Evolutionary conservation across 139 green algal genomes (phyloP).

Genomic region (Closterium sp.): DNA sequence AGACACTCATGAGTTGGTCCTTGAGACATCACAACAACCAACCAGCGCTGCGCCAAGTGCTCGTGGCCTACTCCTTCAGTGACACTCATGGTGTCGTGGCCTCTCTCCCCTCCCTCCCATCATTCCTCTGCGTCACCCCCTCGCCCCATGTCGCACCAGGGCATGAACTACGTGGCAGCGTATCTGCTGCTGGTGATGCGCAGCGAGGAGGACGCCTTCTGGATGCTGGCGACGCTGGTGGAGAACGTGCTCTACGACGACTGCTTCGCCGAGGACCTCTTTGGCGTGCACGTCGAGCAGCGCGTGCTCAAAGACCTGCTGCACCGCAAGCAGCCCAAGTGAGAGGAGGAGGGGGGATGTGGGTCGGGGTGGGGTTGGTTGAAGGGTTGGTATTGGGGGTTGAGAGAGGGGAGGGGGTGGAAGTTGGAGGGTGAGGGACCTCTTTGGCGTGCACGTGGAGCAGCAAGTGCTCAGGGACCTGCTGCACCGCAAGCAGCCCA

Average conservation of each 20-base stretch:
- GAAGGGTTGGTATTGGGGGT: constrained; percentile 32
- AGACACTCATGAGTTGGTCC: too few relatives aligned
- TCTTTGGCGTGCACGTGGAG: constrained; percentile 50
- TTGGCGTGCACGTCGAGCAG: constrained; percentile 51
- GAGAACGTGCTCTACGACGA: constrained; percentile 47
- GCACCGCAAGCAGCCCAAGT: constrained; percentile 54
- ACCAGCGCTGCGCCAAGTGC: too few relatives aligned
- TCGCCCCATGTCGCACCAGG: constrained; percentile 35
- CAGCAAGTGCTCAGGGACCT: constrained; percentile 50
- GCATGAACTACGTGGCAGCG: constrained; percentile 62
- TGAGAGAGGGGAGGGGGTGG: too few relatives aligned
- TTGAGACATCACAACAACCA: too few relatives aligned
- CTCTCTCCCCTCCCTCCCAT: background rate
- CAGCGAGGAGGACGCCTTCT: constrained; percentile 60
- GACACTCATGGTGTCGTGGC: too few relatives aligned
- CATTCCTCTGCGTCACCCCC: background rate
- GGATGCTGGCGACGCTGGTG: constrained; percentile 49
- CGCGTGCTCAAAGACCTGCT: constrained; percentile 50
- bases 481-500: constrained; percentile 54
- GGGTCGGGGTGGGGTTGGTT: too few relatives aligned
- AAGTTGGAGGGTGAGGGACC: constrained; percentile 25
- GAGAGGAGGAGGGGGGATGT: background rate
- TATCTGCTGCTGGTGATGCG: constrained; percentile 58
- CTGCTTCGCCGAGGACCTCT: constrained; percentile 51
- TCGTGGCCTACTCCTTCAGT: too few relatives aligned